Percentiles rank a stretch among this genome's conserved stretches.
phyloP scores from a whole-genome alignment of 208 protist species.

The Leishmania arabica region DNA sequence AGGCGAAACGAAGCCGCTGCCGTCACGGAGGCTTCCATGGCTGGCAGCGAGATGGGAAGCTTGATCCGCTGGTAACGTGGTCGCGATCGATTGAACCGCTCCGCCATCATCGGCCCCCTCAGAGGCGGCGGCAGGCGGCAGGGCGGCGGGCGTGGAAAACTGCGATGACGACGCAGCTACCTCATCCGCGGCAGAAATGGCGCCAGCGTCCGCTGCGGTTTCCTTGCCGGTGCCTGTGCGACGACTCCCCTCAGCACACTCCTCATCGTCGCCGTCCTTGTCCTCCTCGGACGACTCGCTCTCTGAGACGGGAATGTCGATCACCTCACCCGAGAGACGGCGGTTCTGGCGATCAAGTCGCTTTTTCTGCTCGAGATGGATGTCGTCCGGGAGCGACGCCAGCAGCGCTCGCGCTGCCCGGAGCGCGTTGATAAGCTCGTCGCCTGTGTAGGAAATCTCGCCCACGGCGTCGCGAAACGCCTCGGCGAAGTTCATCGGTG shows the following conservation, averaged over 20 bases:
- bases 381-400: constrained; percentile 5
- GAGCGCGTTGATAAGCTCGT: neutral
- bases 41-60: neutral
- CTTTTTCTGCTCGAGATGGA: constrained; percentile 1
- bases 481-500: neutral
- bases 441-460: neutral
- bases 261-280: neutral
- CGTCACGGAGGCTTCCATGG: neutral
- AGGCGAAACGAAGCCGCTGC: neutral
- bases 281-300: neutral
- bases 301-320: constrained; percentile 10
- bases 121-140: neutral
- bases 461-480: constrained; percentile 5
- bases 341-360: constrained; percentile 9
- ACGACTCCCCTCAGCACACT: neutral
- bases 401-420: neutral
- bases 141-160: neutral
- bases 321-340: constrained; percentile 1
- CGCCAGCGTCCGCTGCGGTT: neutral
- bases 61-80: neutral
- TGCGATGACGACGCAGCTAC: neutral
- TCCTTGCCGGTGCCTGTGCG: neutral
- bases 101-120: neutral
- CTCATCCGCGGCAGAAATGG: neutral
- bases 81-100: neutral